Evolutionary conservation across 139 green algal species (phyloP), one percentile per base, ranked within the genome.

Genomic region (Chara braunii): DNA sequence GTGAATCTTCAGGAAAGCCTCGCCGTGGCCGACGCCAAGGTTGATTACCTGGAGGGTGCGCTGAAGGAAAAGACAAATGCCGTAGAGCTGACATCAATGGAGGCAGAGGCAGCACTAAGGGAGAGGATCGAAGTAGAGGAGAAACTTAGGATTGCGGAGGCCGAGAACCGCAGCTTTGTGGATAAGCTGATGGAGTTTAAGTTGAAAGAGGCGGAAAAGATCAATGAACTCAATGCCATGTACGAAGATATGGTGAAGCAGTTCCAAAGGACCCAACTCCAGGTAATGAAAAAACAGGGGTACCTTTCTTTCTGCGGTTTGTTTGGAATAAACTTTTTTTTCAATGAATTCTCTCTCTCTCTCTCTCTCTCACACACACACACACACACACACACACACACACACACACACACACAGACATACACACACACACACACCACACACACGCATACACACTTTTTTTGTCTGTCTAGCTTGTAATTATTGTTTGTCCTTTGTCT

Each of bases 171-270:
- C 12, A 40, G 52, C 34, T 64, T 79, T 18, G 22, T 79, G 12
- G 71, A 72, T n/a, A 32, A 64, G 11, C 53, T 61, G 71, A 75
- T 75, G 53, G 28, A 70, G 34, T 43, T 70, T 31, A 79, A 79
- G 30, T 37, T 76, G 53, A 33, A 64, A 28, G 65, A 79, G 23
- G 71, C 71, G 23, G 71, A 79, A 43, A 51, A 43, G 30, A 60
- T 79, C 48, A 79, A 79, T 37, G 71, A 75, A 59, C 61, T 79
- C 0, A 73, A 73, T 58, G 59, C 30, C 7, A 73, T 73, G n/a
- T 73, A 73, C 53, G 64, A 73, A 34, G 64, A 73, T 23, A 33
- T 73, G 30, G 37, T 73, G 40, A 30, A 73, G 56, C 64, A 35
- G 11, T 73, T 56, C 22, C 36, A 35, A 2, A 56, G 54, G 3